Base-by-base conservation (phyloP, 1,139 yeast species). In the Arxiozyma bovina region DNA sequence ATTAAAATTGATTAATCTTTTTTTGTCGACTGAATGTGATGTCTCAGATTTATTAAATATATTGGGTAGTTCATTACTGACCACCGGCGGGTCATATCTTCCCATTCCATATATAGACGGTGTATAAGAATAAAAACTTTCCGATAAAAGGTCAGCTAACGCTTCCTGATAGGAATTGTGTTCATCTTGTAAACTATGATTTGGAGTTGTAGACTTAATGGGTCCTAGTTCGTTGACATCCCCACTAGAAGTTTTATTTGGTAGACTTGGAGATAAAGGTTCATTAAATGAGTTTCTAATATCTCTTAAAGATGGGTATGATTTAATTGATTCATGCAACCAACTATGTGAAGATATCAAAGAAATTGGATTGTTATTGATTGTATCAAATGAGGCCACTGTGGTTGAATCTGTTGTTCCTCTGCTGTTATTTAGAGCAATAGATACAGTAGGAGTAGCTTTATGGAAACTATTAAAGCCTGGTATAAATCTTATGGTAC, bases 21-120 rank as follows among this genome's bases (percentile, higher is more conserved):
- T 30, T 12, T 53, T 18, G 20, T 22, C 11, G 20, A 20, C 44
- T 17, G 15, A n/a, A 17, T 11, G 20, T 9, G 17, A n/a, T 8
- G 30, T 27, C 30, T 27, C 30, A 27, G 30, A 27, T n/a, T 45
- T 45, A 40, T n/a, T 50, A 18, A 65, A 65, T 4, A 63, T 58
- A 48, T 60, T 55, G 7, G 67, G 68, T 11, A 65, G 56, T 45
- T 64, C 67, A 52, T 59, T 63, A 47, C 66, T 62, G 2, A 64
- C 66, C 45, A 54, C 50, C 4, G 65, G 59, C 21, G 55, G 48
- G 15, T 34, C 43, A 48, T 42, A 43, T 4, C 18, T 20, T 25
- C 48, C 42, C 22, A 43, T 40, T 17, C 53, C 51, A 2, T 48
- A 40, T 6, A 54, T 18, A 1, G 63, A 57, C 15, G 58, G 54